phyloP scores from a whole-genome alignment of 2,329 filamentous ascomycete species.

The Cladosporium sphaerospermum region DNA sequence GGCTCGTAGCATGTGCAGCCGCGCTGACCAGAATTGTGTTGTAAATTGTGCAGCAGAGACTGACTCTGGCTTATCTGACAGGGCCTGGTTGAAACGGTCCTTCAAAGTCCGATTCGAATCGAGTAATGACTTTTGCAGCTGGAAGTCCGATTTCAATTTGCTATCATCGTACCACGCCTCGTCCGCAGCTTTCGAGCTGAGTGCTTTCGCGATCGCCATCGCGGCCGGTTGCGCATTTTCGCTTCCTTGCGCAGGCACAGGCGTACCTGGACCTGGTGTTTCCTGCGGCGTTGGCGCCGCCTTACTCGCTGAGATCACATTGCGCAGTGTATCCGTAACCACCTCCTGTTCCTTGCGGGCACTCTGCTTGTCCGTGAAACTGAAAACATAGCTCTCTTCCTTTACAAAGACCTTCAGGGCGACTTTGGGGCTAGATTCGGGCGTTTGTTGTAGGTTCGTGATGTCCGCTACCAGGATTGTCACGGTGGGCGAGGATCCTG shows the following conservation, averaged over 20 bases:
- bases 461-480: constrained; percentile 69
- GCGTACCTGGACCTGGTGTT: constrained; percentile 18
- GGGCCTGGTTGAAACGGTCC: constrained; percentile 80
- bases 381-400: constrained; percentile 72
- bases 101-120: constrained; percentile 67
- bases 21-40: constrained; percentile 87
- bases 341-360: constrained; percentile 78
- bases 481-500: constrained; percentile 57
- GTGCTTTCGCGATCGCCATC: constrained; percentile 71
- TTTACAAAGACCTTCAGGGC: constrained; percentile 90
- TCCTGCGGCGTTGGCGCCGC: constrained; percentile 28
- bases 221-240: constrained; percentile 51
- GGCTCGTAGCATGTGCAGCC: constrained; percentile 76
- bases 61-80: constrained; percentile 75
- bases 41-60: constrained; percentile 78
- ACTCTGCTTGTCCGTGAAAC: constrained; percentile 71
- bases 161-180: constrained; percentile 75
- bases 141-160: constrained; percentile 68
- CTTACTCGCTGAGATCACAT: constrained; percentile 66
- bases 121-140: constrained; percentile 81
- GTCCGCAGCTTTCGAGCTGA: constrained; percentile 43
- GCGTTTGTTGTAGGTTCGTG: constrained; percentile 91
- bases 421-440: constrained; percentile 78
- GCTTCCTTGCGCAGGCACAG: constrained; percentile 17
- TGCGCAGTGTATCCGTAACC: constrained; percentile 75